phyloP scores from a whole-genome alignment of 345 rosid genomes.

The Eucalyptus albens region DNA sequence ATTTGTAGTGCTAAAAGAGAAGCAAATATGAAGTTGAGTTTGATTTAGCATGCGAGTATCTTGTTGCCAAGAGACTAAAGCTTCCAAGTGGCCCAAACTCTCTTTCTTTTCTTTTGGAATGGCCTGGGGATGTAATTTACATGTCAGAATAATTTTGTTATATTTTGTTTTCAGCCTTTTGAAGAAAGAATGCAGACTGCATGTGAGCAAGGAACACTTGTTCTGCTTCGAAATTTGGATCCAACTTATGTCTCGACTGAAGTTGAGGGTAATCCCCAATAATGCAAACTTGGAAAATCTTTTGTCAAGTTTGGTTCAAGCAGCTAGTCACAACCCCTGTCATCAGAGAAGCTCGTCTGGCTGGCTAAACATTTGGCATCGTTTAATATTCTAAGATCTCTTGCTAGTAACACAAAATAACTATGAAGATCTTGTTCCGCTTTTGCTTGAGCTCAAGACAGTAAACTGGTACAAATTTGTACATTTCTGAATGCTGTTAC shows the following conservation, averaged over 20 bases:
- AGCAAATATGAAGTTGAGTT: neutral
- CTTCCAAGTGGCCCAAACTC: neutral
- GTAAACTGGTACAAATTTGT: neutral
- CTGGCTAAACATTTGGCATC: neutral
- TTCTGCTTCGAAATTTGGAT: constrained; percentile 68
- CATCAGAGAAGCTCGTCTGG: neutral
- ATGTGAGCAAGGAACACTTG: constrained; percentile 34
- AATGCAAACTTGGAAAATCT: neutral
- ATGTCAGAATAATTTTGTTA: neutral
- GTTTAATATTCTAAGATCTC: neutral
- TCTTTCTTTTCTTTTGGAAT: neutral
- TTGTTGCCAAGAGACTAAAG: neutral
- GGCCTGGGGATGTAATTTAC: neutral
- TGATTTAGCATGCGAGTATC: neutral
- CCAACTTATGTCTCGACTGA: constrained; percentile 51
- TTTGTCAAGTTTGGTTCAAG: neutral
- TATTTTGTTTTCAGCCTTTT: constrained; percentile 47
- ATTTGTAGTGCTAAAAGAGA: neutral
- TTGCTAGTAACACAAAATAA: neutral
- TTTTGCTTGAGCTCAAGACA: neutral
- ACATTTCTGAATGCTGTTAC: neutral
- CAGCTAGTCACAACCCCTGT: neutral
- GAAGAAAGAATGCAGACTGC: constrained; percentile 51
- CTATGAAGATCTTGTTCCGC: neutral
- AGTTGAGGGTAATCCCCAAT: constrained; percentile 52